Evolutionary conservation across 495 filamentous ascomycete genomes (phyloP), one percentile per base, ranked within the genome.

Genomic region (Daldinia decipiens): DNA sequence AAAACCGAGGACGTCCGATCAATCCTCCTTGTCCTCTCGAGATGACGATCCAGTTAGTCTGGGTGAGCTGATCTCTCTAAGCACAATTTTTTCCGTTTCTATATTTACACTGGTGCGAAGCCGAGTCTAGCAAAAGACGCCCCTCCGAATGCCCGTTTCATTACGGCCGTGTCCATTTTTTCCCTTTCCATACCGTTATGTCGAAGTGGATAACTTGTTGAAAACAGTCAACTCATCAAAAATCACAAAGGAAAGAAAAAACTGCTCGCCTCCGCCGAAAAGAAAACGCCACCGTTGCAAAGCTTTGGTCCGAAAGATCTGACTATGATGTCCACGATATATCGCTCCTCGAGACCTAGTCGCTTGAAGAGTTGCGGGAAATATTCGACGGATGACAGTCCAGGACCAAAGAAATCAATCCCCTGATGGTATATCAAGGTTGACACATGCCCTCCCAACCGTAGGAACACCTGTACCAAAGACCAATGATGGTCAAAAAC

Each of bases 1-100:
- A 76, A 47, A 76, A 72, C 43, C 62, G 69, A 67, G 65, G 67
- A 67, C 55, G 32, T 68, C 65, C 47, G 55, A 72, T 55, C 67
- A 17, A n/a, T 38, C 62, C 57, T 47, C 43, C 43, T 47, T 45
- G 15, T 54, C 57, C 70, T 43, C 19, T 59, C 34, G 57, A 68
- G 52, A 68, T 69, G 70, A 73, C 62, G 62, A 65, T 67, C 68
- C 55, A 31, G 51, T 62, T 47, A 59, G 31, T 65, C 74, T 68
- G 43, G n/a, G 43, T 32, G n/a, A 54, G 43, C 59, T 39, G 47
- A 26, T 26, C 32, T 59, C 64, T 71, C 55, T 59, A 40, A 50
- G 43, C 9, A 47, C 43, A 56, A 27, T 68, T 72, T 71, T 71
- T 72, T 71, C 62, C 29, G 64, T 31, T 68, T 68, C 70, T 72